Conservation (phyloP, 345 rosid genomes). For the Erucastrum elatum region DNA sequence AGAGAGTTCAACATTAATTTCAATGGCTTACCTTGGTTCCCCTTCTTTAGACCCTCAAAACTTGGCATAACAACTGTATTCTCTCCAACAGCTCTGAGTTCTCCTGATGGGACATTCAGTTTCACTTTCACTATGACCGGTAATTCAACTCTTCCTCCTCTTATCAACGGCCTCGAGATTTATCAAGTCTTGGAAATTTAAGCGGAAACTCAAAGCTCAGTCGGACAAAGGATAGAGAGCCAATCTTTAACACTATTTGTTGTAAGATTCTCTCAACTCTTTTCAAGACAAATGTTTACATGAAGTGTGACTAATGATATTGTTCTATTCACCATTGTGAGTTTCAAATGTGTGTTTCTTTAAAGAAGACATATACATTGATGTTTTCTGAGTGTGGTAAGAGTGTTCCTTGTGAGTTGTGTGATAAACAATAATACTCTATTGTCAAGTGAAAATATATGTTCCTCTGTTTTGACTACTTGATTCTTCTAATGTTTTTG, state of each 20-base stretch:
- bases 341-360: background rate
- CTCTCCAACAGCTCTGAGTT: background rate
- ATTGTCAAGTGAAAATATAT: background rate
- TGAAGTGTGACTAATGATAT: background rate
- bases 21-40: constrained; percentile 11
- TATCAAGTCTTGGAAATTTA: constrained; percentile 26
- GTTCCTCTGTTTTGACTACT: too few relatives aligned
- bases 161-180: constrained; percentile 38
- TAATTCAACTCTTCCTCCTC: constrained; percentile 30
- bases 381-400: background rate
- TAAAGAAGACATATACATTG: background rate
- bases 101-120: background rate
- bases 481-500: too few relatives aligned
- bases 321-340: background rate
- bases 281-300: background rate
- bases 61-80: constrained; percentile 18
- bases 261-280: too few relatives aligned
- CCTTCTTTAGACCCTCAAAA: constrained; percentile 20
- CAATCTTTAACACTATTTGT: too few relatives aligned
- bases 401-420: background rate
- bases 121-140: constrained; percentile 17
- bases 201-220: background rate
- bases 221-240: too few relatives aligned
- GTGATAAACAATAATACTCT: background rate
- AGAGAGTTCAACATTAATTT: constrained; percentile 33